phyloP scores from a whole-genome alignment of 371 early-diverging fungal species.

The Sporodiniella umbellata region DNA sequence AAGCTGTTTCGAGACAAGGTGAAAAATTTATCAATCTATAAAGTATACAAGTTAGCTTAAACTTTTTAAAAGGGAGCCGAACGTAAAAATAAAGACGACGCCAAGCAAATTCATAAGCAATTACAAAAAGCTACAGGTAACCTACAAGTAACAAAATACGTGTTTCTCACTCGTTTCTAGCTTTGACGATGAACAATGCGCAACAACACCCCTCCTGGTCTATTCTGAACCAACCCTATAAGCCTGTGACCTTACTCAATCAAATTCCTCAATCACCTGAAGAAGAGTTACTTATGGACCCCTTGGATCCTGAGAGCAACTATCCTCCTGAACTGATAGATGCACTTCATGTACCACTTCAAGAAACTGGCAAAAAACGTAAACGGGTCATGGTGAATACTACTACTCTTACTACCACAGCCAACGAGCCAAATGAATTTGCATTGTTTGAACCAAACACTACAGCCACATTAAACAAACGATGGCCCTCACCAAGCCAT shows the following conservation, averaged over 20 bases:
- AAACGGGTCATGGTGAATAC: neutral
- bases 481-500: neutral
- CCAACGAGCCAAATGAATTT: neutral
- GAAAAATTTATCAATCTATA: neutral
- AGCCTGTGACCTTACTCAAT: neutral
- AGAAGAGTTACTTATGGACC: neutral
- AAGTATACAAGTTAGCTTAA: neutral
- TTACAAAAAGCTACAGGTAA: constrained; percentile 40
- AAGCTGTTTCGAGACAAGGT: constrained; percentile 82
- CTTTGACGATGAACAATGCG: constrained; percentile 11
- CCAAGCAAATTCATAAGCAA: constrained; percentile 54
- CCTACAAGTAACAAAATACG: neutral
- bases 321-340: too few species aligned
- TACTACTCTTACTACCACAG: neutral
- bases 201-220: constrained; percentile 5
- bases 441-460: too few species aligned
- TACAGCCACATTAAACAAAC: neutral
- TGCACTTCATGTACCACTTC: too few species aligned
- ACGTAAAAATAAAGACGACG: constrained; percentile 62
- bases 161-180: constrained; percentile 1
- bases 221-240: neutral
- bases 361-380: too few species aligned
- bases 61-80: constrained; percentile 48
- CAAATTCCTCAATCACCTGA: neutral
- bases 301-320: too few species aligned